Evolutionary conservation across 129 eudicot genomes (phyloP).

Genomic region (Ambrosia artemisiifolia): DNA sequence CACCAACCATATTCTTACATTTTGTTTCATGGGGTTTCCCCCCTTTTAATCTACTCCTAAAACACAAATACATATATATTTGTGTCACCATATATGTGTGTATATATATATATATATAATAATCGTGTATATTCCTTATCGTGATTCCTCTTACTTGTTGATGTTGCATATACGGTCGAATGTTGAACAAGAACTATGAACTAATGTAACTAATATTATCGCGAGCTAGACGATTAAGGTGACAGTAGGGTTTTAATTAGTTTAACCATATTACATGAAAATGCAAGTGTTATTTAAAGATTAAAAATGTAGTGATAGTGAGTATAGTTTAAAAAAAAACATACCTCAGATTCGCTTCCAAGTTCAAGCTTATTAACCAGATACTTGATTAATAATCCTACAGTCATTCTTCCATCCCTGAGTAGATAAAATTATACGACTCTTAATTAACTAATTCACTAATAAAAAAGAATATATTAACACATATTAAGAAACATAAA

Average conservation of each 20-base stretch:
- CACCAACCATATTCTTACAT: constrained; percentile 38
- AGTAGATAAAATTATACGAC: not conserved
- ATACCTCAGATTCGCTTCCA: constrained; percentile 85
- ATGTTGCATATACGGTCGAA: not conserved
- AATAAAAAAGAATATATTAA: too few species aligned
- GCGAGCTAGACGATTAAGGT: not conserved
- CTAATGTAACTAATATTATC: not conserved
- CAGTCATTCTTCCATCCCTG: constrained; percentile 87
- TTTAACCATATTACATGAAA: too few species aligned
- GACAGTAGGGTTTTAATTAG: not conserved
- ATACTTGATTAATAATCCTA: constrained; percentile 72
- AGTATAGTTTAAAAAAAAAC: constrained; percentile 9
- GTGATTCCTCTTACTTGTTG: not conserved
- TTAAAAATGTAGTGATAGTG: not conserved
- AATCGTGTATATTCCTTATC: not conserved
- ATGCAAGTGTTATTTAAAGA: not conserved
- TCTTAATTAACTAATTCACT: not conserved
- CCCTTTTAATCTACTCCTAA: constrained; percentile 21
- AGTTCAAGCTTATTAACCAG: constrained; percentile 79
- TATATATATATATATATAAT: not conserved
- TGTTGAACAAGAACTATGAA: not conserved
- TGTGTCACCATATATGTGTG: too few species aligned
- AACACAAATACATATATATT: not conserved
- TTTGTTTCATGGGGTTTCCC: constrained; percentile 10
- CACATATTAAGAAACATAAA: not conserved